Conservation (phyloP, 129 eudicot species). For the Tanacetum coccineum region DNA sequence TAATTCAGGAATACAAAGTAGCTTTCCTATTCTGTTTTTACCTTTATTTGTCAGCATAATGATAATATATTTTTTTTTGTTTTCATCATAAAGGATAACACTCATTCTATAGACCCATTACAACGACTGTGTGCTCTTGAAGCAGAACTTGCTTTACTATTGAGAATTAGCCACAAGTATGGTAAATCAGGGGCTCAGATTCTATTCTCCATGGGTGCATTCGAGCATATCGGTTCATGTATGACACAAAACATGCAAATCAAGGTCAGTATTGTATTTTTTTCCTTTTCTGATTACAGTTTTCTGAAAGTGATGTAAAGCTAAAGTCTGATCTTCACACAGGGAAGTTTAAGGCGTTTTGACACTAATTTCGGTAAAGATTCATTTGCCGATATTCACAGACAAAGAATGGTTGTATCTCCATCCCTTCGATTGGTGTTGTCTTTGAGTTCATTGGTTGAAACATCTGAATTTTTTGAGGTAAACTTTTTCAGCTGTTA, state of each 20-base stretch:
- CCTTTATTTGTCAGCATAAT: neutral
- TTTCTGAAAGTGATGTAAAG: neutral
- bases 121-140: slow-evolving; percentile 85
- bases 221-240: slow-evolving; percentile 79
- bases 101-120: slow-evolving; percentile 64
- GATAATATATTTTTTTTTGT: neutral
- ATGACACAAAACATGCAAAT: slow-evolving; percentile 67
- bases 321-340: slow-evolving; percentile 11
- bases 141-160: slow-evolving; percentile 75
- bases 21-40: neutral
- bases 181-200: slow-evolving; percentile 92
- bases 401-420: slow-evolving; percentile 69
- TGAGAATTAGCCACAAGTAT: slow-evolving; percentile 83
- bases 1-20: neutral
- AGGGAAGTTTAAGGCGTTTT: slow-evolving; percentile 62
- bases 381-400: slow-evolving; percentile 50
- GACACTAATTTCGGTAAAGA: slow-evolving; percentile 53
- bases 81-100: slow-evolving; percentile 48
- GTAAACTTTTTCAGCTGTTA: slow-evolving; percentile 31
- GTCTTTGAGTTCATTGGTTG: slow-evolving; percentile 84
- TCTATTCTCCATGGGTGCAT: slow-evolving; percentile 85
- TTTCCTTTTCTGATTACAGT: neutral
- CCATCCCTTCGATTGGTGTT: slow-evolving; percentile 81
- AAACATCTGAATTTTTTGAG: slow-evolving; percentile 82
- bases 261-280: slow-evolving; percentile 48